Evolutionary conservation across 2,329 filamentous ascomycete genomes (phyloP).

Genomic region (Cladophialophora bantiana): DNA sequence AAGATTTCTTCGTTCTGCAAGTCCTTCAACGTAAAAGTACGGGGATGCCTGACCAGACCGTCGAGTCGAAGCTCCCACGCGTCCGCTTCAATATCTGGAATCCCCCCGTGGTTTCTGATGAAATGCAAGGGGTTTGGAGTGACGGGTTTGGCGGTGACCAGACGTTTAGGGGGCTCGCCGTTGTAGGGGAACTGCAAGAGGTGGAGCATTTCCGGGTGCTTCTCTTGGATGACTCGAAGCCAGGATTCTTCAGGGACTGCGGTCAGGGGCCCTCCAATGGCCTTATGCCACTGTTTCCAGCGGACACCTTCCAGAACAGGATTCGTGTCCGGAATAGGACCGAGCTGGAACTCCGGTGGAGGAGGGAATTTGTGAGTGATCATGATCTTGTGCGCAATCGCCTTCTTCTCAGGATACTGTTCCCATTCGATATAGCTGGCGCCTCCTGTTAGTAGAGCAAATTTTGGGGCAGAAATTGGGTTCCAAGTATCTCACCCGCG

Average conservation of each 20-base stretch:
- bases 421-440: conserved; percentile 72
- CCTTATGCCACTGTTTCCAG: conserved; percentile 67
- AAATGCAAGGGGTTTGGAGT: conserved; percentile 71
- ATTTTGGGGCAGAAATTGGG: background rate
- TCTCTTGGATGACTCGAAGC: conserved; percentile 63
- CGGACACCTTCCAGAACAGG: conserved; percentile 63
- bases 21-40: conserved; percentile 64
- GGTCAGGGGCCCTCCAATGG: conserved; percentile 56
- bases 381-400: conserved; percentile 63
- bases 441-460: background rate
- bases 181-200: conserved; percentile 70
- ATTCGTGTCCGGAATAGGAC: conserved; percentile 63
- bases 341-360: conserved; percentile 64
- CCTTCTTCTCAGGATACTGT: conserved; percentile 72
- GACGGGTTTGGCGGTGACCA: conserved; percentile 62
- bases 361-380: conserved; percentile 59
- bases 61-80: conserved; percentile 63
- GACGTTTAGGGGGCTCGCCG: conserved; percentile 66
- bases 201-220: conserved; percentile 67
- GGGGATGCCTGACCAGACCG: conserved; percentile 67
- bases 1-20: conserved; percentile 67
- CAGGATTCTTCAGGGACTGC: conserved; percentile 65
- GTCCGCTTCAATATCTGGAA: conserved; percentile 68
- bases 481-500: conserved; percentile 47
- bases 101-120: conserved; percentile 74